Evolutionary conservation across 192 early-diverging fungal species (phyloP).

Genomic region (Linderina pennispora): DNA sequence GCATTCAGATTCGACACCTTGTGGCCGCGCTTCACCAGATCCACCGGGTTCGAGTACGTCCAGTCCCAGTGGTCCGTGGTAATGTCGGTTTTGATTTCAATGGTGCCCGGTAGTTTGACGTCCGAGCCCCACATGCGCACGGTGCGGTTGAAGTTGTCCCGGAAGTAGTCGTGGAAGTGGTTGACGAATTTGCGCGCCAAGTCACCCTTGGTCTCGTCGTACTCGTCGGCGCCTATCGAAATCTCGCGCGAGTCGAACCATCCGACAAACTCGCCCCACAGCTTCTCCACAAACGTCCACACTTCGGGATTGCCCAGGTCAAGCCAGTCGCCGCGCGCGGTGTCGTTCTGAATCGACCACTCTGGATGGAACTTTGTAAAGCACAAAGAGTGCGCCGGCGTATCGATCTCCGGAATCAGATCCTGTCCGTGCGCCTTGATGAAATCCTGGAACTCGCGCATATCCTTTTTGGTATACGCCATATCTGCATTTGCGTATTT

Average conservation of each 20-base stretch:
- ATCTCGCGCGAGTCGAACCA: slow-evolving; percentile 46
- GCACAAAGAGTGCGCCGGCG: slow-evolving; percentile 42
- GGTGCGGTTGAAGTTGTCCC: slow-evolving; percentile 31
- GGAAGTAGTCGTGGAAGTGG: slow-evolving; percentile 38
- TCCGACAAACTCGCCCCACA: slow-evolving; percentile 41
- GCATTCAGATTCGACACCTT: slow-evolving; percentile 43
- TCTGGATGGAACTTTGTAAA: slow-evolving; percentile 47
- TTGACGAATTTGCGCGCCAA: slow-evolving; percentile 33
- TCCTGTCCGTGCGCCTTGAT: slow-evolving; percentile 39
- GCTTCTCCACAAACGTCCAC: slow-evolving; percentile 24
- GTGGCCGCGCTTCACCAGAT: slow-evolving; percentile 29
- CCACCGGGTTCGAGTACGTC: slow-evolving; percentile 21
- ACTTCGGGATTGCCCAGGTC: slow-evolving; percentile 42
- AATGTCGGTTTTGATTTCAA: slow-evolving; percentile 34
- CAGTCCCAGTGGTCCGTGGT: slow-evolving; percentile 32
- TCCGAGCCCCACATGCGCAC: slow-evolving; percentile 46
- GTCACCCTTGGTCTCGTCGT: slow-evolving; percentile 35
- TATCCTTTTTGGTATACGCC: slow-evolving; percentile 38
- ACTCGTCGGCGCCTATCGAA: slow-evolving; percentile 45
- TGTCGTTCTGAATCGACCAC: slow-evolving; percentile 28
- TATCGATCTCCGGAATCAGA: slow-evolving; percentile 45
- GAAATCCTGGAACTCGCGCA: slow-evolving; percentile 41
- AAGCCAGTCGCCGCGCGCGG: slow-evolving; percentile 40
- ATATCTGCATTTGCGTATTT: slow-evolving; percentile 38
- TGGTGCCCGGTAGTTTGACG: slow-evolving; percentile 29